Base-by-base conservation (phyloP, 768 basidiomycete genomes). In the Hygrocybe punicea region DNA sequence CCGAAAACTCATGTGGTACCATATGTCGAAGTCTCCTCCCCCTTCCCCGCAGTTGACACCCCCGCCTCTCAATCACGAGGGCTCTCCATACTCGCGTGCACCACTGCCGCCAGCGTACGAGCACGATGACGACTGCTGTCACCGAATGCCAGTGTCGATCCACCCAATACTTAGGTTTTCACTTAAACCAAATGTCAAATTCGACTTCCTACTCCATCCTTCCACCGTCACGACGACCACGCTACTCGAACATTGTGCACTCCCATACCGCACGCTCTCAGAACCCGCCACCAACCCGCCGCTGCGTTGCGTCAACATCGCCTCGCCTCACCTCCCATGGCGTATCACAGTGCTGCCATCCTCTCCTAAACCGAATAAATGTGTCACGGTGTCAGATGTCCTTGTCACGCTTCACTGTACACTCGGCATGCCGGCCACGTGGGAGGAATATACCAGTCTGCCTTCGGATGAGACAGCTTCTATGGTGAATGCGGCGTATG, bases 101-200 rank as follows among this genome's bases (percentile, higher is more conserved):
- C 54, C 67, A 60, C 59, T 65, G 2, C 45, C 45, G 3, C 45
- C 45, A 29, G 67, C 69, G 44, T 65, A 67, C 6, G 52, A 53
- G 9, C 33, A 53, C 24, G 23, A 17, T 42, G 36, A 53, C 25
- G 36, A n/a, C 19, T 40, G 39, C 3, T 21, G 10, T 33, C 37
- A 40, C 14, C 10, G 7, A 9, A 14, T 37, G 5, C 42, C 21
- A 7, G 72, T 76, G 60, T 73, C 77, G 34, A 73, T 81, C 47
- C 77, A 81, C 57, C 69, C 69, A 46, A 66, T 75, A 42, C 74
- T 81, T 29, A 77, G 76, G 1, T 78, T 67, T 59, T 59, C 65
- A 2, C 75, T 76, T 4, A 62, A 69, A 5, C 74, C 77, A 6
- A 58, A 67, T n/a, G 49, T 79, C 29, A 51, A 64, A 44, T 77